Percentiles rank a stretch among this genome's conserved stretches.
phyloP scores from a whole-genome alignment of 2,329 filamentous ascomycete genomes.

The Monilinia laxa region DNA sequence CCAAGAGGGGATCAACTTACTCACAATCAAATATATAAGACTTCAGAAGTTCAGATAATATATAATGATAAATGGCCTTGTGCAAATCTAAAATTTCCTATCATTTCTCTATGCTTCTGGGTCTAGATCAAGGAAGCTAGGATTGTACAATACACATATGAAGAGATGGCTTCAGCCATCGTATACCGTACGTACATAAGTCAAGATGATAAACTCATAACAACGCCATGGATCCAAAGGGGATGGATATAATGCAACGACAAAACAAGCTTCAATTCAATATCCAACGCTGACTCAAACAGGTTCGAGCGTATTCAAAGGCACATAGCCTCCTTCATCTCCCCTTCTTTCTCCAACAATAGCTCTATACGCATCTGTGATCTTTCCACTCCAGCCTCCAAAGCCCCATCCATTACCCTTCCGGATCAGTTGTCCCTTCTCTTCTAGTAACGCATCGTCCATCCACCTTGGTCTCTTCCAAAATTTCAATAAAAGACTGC shows the following conservation, averaged over 20 bases:
- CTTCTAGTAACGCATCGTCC: conserved; percentile 67
- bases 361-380: conserved; percentile 44
- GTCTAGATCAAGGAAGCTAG: not conserved
- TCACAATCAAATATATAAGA: not conserved
- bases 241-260: conserved; percentile 10
- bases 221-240: not conserved
- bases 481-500: conserved; percentile 78
- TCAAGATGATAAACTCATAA: not conserved
- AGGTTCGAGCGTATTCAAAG: conserved; percentile 45
- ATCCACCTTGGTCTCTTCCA: conserved; percentile 88
- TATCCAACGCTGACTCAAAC: conserved; percentile 12
- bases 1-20: not conserved
- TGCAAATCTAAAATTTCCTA: not conserved
- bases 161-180: not conserved
- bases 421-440: conserved; percentile 47
- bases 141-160: not conserved
- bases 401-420: conserved; percentile 40
- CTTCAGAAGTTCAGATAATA: not conserved
- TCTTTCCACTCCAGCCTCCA: conserved; percentile 46
- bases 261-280: conserved; percentile 3
- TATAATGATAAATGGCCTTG: not conserved
- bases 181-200: too few species aligned
- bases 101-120: not conserved
- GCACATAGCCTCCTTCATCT: conserved; percentile 59
- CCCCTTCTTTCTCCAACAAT: conserved; percentile 43